Percentiles rank a stretch among this genome's conserved stretches.
Conservation (phyloP, 225 moss, liverwort and hornwort genomes). For the Physcomitrellopsis africana region DNA sequence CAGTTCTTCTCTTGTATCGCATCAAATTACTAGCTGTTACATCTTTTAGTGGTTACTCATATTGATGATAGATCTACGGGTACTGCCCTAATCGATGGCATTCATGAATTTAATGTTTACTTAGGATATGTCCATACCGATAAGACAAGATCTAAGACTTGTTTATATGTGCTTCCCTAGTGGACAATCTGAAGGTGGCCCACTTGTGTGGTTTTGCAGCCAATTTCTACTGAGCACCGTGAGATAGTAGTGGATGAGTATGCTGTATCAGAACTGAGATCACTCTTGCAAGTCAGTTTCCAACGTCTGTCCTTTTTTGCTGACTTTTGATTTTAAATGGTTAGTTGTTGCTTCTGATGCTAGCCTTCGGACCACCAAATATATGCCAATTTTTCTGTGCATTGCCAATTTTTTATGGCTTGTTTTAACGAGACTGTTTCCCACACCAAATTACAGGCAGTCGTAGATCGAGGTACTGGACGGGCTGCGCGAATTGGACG, state of each 20-base stretch:
- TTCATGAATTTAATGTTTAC: background rate
- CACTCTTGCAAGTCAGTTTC: slow-evolving; percentile 77
- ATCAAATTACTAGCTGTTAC: background rate
- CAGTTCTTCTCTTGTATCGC: background rate
- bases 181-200: background rate
- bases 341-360: background rate
- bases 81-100: background rate
- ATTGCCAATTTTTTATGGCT: slow-evolving; percentile 2
- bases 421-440: slow-evolving; percentile 21
- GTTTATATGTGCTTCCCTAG: background rate
- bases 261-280: slow-evolving; percentile 88
- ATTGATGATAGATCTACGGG: background rate
- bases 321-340: background rate
- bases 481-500: slow-evolving; percentile 79
- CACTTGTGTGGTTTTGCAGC: slow-evolving; percentile 32
- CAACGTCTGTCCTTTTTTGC: slow-evolving; percentile 14
- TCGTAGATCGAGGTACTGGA: slow-evolving; percentile 94
- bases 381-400: background rate
- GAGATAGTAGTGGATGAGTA: slow-evolving; percentile 62
- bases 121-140: background rate
- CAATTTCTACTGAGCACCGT: slow-evolving; percentile 36
- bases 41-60: background rate
- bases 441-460: slow-evolving; percentile 51
- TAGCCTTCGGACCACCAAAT: slow-evolving; percentile 6
- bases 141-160: background rate